Evolutionary conservation across 345 rosid genomes (phyloP), one percentile per base, ranked within the genome.

Genomic region (Noccaea caerulescens): DNA sequence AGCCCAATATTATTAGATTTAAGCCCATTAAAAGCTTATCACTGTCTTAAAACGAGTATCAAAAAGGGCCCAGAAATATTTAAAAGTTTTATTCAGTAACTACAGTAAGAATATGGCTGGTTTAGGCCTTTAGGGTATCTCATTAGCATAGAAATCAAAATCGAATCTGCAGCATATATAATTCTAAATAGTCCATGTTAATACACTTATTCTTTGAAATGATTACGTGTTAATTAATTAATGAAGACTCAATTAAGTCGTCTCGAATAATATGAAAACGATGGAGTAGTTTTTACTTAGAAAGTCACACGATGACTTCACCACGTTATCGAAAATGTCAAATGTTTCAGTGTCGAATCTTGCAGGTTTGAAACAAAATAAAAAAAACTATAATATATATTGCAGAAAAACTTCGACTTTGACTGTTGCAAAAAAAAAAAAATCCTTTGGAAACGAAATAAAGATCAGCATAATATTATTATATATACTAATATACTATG

Each of bases 341-440:
- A 75, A 75, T 62, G 79, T 69, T 75, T 60, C 73, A 73, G 73
- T 68, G 72, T 59, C 73, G 68, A 67, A 67, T 68, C 72, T 58
- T 53, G 7, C 2, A 9, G 6, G 57, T 59, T 61, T 70, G 25
- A 45, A 55, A 27, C 30, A 18, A 20, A n/a, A 68, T 7, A 9
- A 16, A 18, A 12, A 54, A 12, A 54, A n/a, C 10, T 43, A 8
- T 30, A 8, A 36, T 37, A 36, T 37, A 63, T 11, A 39, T 9
- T 39, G 23, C 25, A 52, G 10, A 27, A 53, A 46, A 39, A 44
- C 42, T 14, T 66, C 30, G 30, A 41, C 11, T 9, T 45, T 14
- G 37, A 50, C 4, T 42, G 18, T 16, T 55, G 51, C 52, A 14
- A 25, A 27, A 27, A 27, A 16, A 25, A 25, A 25, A 27, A 27